Evolutionary conservation across 352 stramenopile species (phyloP), one percentile per base, ranked within the genome.

Genomic region (Albugo candida): DNA sequence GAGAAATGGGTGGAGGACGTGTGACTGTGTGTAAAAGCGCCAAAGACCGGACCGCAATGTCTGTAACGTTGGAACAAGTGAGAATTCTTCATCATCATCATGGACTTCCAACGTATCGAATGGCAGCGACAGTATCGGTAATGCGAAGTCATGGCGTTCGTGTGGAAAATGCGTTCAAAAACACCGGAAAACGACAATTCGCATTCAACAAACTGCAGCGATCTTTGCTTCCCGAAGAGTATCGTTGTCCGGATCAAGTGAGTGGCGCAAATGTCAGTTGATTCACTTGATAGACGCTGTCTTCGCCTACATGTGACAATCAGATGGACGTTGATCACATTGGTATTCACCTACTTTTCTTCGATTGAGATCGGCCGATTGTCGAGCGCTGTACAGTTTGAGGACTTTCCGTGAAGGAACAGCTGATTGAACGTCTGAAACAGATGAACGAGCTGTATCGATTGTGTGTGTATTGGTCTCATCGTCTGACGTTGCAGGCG

Each of bases 21-120:
- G 70, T 92, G 27, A 92, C 93, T 2, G 96, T 92, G 47, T 98
- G 92, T 65, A 97, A 97, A 59, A 93, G 69, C 56, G 91, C 88
- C 10, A 98, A 97, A 57, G 89, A 98, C 66, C 81, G 92, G 45
- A 97, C 92, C 13, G 79, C 81, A 17, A 98, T 98, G 92, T 89
- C 92, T 20, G 77, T 96, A 31, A 97, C 89, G 14, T 82, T 96
- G 31, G 93, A 97, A 59, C 80, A 97, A 53, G 67, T 77, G 27
- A 63, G 67, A 13, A 47, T 86, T 14, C 55, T 86, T 35, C 62
- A 56, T 41, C 65, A 76, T 13, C 61, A 80, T 48, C 71, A 86
- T 45, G 67, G 64, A 0, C 48, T 86, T n/a, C 65, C 72, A 0
- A 54, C 67, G 31, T 67, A 83, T 36, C 70, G 67, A 37, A 56